phyloP scores from a whole-genome alignment of 331 rosid species.

The Malus hybrid region DNA sequence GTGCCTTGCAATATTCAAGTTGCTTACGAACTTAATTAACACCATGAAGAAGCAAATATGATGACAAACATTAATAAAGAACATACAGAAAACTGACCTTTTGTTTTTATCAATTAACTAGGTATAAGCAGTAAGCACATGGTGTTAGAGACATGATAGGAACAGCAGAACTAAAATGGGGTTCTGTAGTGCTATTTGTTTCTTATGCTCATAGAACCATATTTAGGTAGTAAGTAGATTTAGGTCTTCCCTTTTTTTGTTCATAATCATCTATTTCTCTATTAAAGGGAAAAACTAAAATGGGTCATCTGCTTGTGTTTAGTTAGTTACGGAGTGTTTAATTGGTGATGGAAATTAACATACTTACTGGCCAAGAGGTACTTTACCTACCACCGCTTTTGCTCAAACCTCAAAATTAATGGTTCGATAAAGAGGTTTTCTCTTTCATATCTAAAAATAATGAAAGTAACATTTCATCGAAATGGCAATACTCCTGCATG shows the following conservation, averaged over 20 bases:
- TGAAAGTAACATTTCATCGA: slow-evolving; percentile 22
- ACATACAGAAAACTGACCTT: slow-evolving; percentile 8
- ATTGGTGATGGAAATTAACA: background rate
- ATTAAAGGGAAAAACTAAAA: slow-evolving; percentile 1
- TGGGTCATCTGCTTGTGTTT: slow-evolving; percentile 9
- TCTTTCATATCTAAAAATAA: slow-evolving; percentile 18
- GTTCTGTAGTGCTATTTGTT: slow-evolving; percentile 20
- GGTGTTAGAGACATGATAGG: slow-evolving; percentile 43
- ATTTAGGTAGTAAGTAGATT: slow-evolving; percentile 45
- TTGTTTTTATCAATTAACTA: slow-evolving; percentile 25
- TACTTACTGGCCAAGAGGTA: background rate
- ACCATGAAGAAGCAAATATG: background rate
- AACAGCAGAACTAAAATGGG: slow-evolving; percentile 44
- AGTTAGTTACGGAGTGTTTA: slow-evolving; percentile 10
- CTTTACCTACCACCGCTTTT: background rate
- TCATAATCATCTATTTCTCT: too few species aligned
- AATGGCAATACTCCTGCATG: slow-evolving; percentile 3
- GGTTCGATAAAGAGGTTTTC: slow-evolving; percentile 6
- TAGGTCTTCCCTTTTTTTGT: slow-evolving; percentile 17
- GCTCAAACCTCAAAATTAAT: background rate
- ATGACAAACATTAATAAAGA: background rate
- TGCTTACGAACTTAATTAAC: background rate
- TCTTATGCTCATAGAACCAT: slow-evolving; percentile 21
- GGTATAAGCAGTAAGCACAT: slow-evolving; percentile 22
- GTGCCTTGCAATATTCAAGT: background rate